Conservation (phyloP, 1,139 yeast species). For the Kodamaea anthophila region DNA sequence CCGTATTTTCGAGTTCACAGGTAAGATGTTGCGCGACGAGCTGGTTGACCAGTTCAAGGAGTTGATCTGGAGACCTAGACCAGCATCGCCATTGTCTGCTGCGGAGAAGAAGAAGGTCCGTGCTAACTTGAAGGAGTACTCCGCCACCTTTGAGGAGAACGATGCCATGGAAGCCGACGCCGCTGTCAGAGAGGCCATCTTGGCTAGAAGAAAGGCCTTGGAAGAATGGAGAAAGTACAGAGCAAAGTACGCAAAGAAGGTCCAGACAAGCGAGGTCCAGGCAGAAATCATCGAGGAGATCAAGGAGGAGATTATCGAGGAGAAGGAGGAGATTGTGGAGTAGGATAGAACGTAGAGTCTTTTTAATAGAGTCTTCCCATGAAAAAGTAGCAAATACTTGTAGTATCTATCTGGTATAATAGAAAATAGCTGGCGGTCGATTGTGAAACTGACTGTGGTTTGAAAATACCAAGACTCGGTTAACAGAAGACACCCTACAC, state of each 20-base stretch:
- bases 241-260: conserved; percentile 46
- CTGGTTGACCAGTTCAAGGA: conserved; percentile 78
- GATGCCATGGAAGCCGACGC: conserved; percentile 97
- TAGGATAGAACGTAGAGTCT: no score
- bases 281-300: conserved; percentile 68
- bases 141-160: conserved; percentile 88
- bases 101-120: conserved; percentile 85
- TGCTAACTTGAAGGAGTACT: conserved; percentile 82
- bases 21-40: conserved; percentile 70
- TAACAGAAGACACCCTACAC: no score
- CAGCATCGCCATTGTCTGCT: conserved; percentile 66
- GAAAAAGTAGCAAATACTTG: no score
- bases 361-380: no score
- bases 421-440: no score
- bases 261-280: conserved; percentile 43
- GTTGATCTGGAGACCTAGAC: conserved; percentile 97
- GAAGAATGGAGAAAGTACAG: conserved; percentile 88
- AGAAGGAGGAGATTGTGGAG: conserved; percentile 73
- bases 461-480: no score
- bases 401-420: no score
- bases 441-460: no score
- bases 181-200: conserved; percentile 84
- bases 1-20: conserved; percentile 80
- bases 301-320: conserved; percentile 66
- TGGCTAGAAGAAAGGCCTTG: conserved; percentile 74